Base-by-base conservation (phyloP, 2,329 filamentous ascomycete genomes). In the Xylariomycetidae sp. region DNA sequence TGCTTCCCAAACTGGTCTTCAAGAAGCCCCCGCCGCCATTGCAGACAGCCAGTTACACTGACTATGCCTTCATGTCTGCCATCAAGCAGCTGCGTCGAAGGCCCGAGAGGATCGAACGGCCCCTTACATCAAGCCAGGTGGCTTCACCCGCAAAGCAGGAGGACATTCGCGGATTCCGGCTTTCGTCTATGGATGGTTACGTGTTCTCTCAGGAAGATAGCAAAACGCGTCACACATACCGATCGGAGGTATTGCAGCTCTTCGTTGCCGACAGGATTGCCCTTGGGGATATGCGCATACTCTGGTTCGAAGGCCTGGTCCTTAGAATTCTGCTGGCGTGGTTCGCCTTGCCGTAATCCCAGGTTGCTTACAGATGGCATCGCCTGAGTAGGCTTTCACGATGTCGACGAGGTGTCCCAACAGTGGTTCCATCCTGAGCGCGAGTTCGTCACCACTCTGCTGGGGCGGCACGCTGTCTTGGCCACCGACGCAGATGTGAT, bases 181-280 rank as follows among this genome's bases (percentile, higher is more conserved):
- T 67, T 10, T 72, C 69, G 1, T 58, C 64, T 15, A 69, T 74
- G 66, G 70, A 75, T 40, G 66, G 59, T 10, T 72, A 62, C 38
- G 58, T 72, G 4, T 47, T 72, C 12, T 35, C 46, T 7, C 46
- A 59, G 7, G 53, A 52, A 15, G 48, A 61, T 17, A 22, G 31
- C 6, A 16, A 32, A 19, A 38, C 49, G 18, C 56, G 53, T 46
- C 44, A 22, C 15, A 19, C 33, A 2, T 74, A 74, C 39, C 44
- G 57, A 19, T 39, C 48, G 3, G 44, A 59, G 2, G 55, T 71
- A 7, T 32, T 64, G 31, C 59, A 52, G 31, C 41, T 70, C 12
- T 67, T 74, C 25, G 29, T 71, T 10, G 65, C 68, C 5, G 60
- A 72, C 30, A 53, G 54, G 12, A 40, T 64, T 8, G 52, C 64